phyloP scores from a whole-genome alignment of 495 filamentous ascomycete genomes.

The Neurospora terricola region DNA sequence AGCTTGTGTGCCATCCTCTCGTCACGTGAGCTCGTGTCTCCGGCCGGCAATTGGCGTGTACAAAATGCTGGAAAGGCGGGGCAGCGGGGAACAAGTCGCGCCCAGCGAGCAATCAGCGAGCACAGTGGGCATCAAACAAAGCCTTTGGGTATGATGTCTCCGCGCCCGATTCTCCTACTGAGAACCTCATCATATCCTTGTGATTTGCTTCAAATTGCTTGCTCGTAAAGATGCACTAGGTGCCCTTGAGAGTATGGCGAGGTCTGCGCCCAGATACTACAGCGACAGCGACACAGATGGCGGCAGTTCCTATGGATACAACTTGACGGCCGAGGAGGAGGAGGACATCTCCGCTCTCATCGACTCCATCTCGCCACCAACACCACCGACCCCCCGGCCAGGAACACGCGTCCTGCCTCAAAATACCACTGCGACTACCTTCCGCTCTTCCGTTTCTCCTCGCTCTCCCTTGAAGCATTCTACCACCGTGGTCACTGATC shows the following conservation, averaged over 20 bases:
- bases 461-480: not conserved
- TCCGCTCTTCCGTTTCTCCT: not conserved
- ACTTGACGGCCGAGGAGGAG: conserved; percentile 56
- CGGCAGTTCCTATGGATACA: conserved; percentile 49
- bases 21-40: not conserved
- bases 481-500: not conserved
- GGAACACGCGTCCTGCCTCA: not conserved
- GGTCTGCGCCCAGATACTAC: not conserved
- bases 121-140: not conserved
- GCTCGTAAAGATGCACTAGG: not conserved
- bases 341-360: conserved; percentile 12
- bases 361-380: conserved; percentile 11
- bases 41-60: not conserved
- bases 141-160: not conserved
- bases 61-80: not conserved
- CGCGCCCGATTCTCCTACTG: not conserved
- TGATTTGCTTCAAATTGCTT: not conserved
- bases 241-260: not conserved
- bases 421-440: not conserved
- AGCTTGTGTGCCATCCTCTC: not conserved
- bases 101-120: not conserved
- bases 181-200: not conserved
- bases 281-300: conserved; percentile 40
- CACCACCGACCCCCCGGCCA: not conserved
- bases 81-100: not conserved